Evolutionary conservation across 2,329 filamentous ascomycete species (phyloP), one percentile per base, ranked within the genome.

Genomic region (Stachybotrys chartarum): DNA sequence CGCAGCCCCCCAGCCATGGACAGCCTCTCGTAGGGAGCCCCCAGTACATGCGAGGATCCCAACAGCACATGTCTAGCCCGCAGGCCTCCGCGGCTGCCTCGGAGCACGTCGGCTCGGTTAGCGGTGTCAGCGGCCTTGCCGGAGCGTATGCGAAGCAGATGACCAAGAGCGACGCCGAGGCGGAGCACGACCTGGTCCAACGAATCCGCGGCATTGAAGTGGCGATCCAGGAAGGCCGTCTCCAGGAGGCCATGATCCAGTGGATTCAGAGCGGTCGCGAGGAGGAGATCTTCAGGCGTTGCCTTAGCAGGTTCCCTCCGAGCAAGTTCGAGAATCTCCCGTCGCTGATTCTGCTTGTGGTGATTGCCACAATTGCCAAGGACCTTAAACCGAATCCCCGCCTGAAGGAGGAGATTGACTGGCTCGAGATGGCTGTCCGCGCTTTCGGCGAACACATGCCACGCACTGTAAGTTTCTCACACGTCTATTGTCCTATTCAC

Each of bases 221-320:
- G 51, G 72, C 84, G 48, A 84, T 94, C 71, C 75, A 79, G 42
- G 77, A 80, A 32, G 82, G 81, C 24, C 79, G 81, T 42, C 79
- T 80, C 55, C 84, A 88, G 63, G 79, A 82, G 54, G 85, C 82
- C 47, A 78, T 86, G 66, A 78, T 87, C 55, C 80, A 81, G 57
- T 88, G 85, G 85, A 79, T 88, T 55, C 85, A 88, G 69, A 80
- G 79, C 60, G 79, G 78, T 16, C 78, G 81, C 39, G 78, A 84
- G 56, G 78, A 84, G 56, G 81, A 85, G 57, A 79, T 88, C 53
- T 88, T 87, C 68, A 75, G 79, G 35, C 70, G 69, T 35, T 72
- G 72, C 58, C 62, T 75, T 11, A 69, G 70, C 58, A 64, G 68
- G 5, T 72, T 72, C 54, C 67, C 69, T 5, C 67, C 73, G 0